Evolutionary conservation across 345 rosid genomes (phyloP), one percentile per base, ranked within the genome.

Genomic region (Pugionium dolabratum): DNA sequence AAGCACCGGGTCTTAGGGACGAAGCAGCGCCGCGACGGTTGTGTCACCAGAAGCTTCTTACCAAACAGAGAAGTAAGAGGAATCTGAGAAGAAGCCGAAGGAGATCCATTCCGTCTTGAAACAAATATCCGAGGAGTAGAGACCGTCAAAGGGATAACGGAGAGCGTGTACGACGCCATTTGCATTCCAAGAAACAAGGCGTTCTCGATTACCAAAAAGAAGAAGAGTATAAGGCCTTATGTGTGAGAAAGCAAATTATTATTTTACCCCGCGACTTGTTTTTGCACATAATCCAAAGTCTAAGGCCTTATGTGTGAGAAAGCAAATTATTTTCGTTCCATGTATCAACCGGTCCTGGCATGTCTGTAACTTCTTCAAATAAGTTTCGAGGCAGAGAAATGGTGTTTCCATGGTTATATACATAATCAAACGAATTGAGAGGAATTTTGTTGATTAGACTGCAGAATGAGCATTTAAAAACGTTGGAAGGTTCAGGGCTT

Each of bases 311-410:
- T 18, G 18, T 18, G 18, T 18, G 18, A 18, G 18, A 18, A 18
- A 18, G 18, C 18, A 18, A 18, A 18, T 18, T 18, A 18, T 90
- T 68, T 69, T 94, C 99, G 36, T 94, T 94, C 97, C 99, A 94
- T 30, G 85, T 84, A 70, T 94, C 99, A 0, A 94, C 92, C 0
- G 99, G 97, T 27, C 99, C 99, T 0, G 97, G 95, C 99, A 94
- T 53, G 71, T 85, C 0, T 85, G 95, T 89, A 85, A 79, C 76
- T 88, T 88, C 80, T 88, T 85, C 75, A 81, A 83, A 83, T 81
- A 67, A 59, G 57, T 43, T 37, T 4, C 11, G 4, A 54, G 49
- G 32, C 63, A 30, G 25, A 54, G 35, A 46, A 41, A 33, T 54
- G 29, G 6, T 37, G 43, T 41, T 56, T 27, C 27, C 36, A 11